Evolutionary conservation across 2,329 filamentous ascomycete genomes (phyloP), one percentile per base, ranked within the genome.

Genomic region (Ophiocordyceps polyrhachis-furcata): DNA sequence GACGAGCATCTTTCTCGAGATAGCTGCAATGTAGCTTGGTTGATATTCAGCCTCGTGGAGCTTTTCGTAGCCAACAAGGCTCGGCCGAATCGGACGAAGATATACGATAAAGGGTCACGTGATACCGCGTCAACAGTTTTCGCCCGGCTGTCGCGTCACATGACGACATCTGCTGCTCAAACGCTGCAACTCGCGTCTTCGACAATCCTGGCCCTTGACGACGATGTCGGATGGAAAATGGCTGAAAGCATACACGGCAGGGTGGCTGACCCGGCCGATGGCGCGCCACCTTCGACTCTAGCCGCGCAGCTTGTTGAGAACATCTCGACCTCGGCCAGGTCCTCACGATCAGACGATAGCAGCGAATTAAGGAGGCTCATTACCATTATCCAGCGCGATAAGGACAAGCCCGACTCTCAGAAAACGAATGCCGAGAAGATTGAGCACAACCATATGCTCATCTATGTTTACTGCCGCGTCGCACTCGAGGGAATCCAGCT

Each of bases 271-370:
- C 40, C 47, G 28, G 46, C 50, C 29, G 48, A 51, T 17, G 54
- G 51, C 11, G 65, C 67, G 41, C 76, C 78, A 37, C 82, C 86
- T 13, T 94, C 88, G 15, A 93, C 87, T 11, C 71, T 94, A 55
- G 86, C 88, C 44, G 85, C 85, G 13, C 84, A 93, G 60, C 78
- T 95, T 46, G 85, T 91, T 50, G 80, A 84, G 57, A 85, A 84
- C 58, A 78, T 87, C 49, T 76, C 81, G 40, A 73, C 81, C 20
- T 74, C 74, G 43, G 70, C 73, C 44, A 72, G 70, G 49, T 75
- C 73, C 41, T 71, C 73, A 44, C 71, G 74, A 53, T 73, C 73
- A 44, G 73, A 81, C 53, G 78, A 81, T 53, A 79, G 76, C 47
- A 76, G 79, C 52, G 82, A 85, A 43, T 80, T 95, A 50, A 79